Evolutionary conservation across 345 rosid species (phyloP).

Genomic region (Boechera stricta): DNA sequence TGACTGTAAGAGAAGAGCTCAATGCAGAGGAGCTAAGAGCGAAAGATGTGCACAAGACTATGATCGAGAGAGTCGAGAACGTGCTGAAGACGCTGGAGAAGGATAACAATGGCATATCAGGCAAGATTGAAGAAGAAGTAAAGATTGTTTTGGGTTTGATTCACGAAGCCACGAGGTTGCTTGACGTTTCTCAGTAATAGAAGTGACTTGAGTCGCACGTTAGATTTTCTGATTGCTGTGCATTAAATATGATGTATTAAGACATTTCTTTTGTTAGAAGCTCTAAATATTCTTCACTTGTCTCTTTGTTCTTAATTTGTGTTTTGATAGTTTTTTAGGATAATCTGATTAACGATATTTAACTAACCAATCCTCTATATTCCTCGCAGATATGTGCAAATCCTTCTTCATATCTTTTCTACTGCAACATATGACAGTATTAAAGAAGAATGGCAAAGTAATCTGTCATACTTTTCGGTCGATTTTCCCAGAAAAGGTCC

Average conservation of each 20-base stretch:
- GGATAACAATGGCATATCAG: conserved; percentile 21
- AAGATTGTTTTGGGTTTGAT: conserved; percentile 45
- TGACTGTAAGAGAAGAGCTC: conserved; percentile 57
- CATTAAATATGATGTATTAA: no score
- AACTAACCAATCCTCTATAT: no score
- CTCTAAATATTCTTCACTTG: no score
- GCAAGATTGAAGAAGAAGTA: conserved; percentile 58
- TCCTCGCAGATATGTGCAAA: no score
- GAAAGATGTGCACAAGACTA: conserved; percentile 49
- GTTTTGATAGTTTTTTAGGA: no score
- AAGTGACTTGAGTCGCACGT: neutral
- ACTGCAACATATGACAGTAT: no score
- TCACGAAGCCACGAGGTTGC: conserved; percentile 52
- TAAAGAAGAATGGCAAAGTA: no score
- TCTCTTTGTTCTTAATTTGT: no score
- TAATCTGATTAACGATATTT: no score
- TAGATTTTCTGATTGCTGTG: neutral
- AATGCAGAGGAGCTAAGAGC: conserved; percentile 38
- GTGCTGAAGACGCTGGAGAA: conserved; percentile 44
- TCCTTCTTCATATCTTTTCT: no score
- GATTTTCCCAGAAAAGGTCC: no score
- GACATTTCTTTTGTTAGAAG: neutral
- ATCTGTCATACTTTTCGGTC: no score
- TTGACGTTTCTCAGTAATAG: conserved; percentile 24
- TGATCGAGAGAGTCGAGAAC: conserved; percentile 45